A percentile compares a stretch with the other conserved stretches of the same genome.
These are phyloP conservation scores for Phytophthora chlamydospora DNA, from an alignment of 352 stramenopile genomes.

Conservation along the genomic window DNA sequence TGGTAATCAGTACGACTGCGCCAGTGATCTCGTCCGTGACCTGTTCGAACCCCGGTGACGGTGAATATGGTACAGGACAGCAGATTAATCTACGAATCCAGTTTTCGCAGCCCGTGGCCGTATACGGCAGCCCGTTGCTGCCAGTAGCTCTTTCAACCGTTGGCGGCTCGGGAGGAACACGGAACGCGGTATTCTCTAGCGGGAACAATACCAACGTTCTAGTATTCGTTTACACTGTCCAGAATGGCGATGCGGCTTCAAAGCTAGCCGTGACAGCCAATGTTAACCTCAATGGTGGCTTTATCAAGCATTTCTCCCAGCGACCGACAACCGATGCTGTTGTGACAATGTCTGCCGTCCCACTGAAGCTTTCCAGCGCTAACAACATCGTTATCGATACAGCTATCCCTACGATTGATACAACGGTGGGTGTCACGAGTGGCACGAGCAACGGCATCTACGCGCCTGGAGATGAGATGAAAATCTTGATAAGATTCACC, in stretches of 20 bases:
- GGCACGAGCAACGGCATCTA: conserved; percentile 62
- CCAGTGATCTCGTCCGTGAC: conserved; percentile 65
- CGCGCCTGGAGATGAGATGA: conserved; percentile 68
- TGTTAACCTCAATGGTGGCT: conserved; percentile 67
- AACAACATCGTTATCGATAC: conserved; percentile 77
- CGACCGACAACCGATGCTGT: conserved; percentile 65
- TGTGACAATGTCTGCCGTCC: conserved; percentile 49
- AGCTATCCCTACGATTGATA: conserved; percentile 56
- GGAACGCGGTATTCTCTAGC: conserved; percentile 50
- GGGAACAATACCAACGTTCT: conserved; percentile 79
- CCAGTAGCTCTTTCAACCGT: conserved; percentile 52
- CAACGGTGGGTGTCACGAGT: conserved; percentile 59
- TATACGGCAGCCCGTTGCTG: conserved; percentile 66
- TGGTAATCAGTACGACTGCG: conserved; percentile 75
- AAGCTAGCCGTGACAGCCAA: conserved; percentile 57
- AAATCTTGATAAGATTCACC: conserved; percentile 75
- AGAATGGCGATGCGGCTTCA: conserved; percentile 54
- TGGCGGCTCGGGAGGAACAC: conserved; percentile 37
- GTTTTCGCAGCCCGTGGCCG: conserved; percentile 68
- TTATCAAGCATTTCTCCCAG: conserved; percentile 76
- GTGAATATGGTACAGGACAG: conserved; percentile 75
- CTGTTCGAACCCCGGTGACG: conserved; percentile 55
- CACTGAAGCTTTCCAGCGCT: conserved; percentile 53
- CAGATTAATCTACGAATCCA: conserved; percentile 59
- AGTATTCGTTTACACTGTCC: conserved; percentile 73